Base-by-base conservation (phyloP, 2,329 filamentous ascomycete genomes). In the Shiraia bambusicola region DNA sequence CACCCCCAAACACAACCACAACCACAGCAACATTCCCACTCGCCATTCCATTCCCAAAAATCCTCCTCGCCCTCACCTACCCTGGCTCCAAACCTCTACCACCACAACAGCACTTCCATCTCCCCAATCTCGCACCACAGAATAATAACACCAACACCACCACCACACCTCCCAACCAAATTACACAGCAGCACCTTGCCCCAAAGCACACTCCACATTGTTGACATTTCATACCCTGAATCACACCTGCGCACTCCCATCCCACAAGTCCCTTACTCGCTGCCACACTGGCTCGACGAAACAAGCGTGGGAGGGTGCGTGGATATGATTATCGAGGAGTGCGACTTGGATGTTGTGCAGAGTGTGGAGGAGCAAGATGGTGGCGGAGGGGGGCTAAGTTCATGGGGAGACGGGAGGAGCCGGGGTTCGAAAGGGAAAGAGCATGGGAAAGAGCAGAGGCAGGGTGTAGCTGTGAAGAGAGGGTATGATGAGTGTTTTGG, bases 211-310 rank as follows among this genome's bases (percentile, higher is more conserved):
- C 8, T 30, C 3, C 14, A 17, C 4, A 17, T 13, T 25, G 19
- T 17, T 26, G 37, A 55, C 33, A 50, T 44, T 2, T 7, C 17
- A 10, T 54, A 47, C 38, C 37, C 47, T 4, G 34, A 47, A 35
- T 50, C 47, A 14, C 38, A 42, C 28, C 7, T 50, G 15, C 50
- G 53, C 11, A 58, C 54, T 4, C 44, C 44, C 0, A 13, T 48
- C 6, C 28, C 35, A 2, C 31, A 33, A 3, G 40, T 47, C 1
- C 50, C 49, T 1, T 54, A 49, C 5, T 42, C 49, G 0, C 50
- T 51, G 8, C 50, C 47, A 13, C 54, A 59, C 32, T 52, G 40
- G 40, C 48, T 31, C 12, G 34, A 36, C 8, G 15, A 30, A n/a
- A 16, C 27, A 5, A 28, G 28, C 33, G 33, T 35, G 4, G 34